Evolutionary conservation across 495 filamentous ascomycete genomes (phyloP).

Genomic region (Parathielavia appendiculata): DNA sequence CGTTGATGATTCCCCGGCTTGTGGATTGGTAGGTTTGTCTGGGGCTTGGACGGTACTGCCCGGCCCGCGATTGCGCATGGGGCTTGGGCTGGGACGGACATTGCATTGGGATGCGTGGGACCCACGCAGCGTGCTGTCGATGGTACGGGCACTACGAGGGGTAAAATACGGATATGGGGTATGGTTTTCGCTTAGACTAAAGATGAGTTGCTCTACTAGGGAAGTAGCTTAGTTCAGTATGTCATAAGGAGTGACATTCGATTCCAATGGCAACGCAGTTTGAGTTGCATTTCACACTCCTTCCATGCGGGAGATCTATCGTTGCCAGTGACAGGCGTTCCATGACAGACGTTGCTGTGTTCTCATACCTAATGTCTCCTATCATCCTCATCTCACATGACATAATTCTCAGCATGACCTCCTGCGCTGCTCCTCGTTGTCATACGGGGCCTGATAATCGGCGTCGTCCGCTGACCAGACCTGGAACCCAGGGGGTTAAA

Average conservation of each 20-base stretch:
- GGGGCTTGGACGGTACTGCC: not conserved
- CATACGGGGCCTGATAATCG: too few species aligned
- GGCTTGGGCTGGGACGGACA: slow-evolving; percentile 3
- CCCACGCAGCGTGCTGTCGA: not conserved
- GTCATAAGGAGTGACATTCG: slow-evolving; percentile 1
- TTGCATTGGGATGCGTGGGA: slow-evolving; percentile 9
- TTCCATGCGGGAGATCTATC: too few species aligned
- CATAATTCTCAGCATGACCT: too few species aligned
- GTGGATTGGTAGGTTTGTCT: not conserved
- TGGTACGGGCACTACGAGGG: not conserved
- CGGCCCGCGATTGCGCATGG: not conserved
- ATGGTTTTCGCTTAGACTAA: slow-evolving; percentile 9
- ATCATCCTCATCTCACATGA: too few species aligned
- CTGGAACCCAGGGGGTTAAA: too few species aligned
- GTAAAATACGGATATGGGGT: not conserved
- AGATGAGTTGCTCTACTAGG: not conserved
- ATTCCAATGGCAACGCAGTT: not conserved
- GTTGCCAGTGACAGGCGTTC: too few species aligned
- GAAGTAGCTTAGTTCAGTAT: not conserved
- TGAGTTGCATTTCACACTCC: too few species aligned
- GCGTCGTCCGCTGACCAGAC: too few species aligned
- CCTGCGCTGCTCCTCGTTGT: too few species aligned
- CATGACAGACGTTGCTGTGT: too few species aligned
- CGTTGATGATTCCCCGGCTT: slow-evolving; percentile 17
- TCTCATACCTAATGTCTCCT: too few species aligned